phyloP scores from a whole-genome alignment of 345 rosid species.

The Diplotaxis tenuifolia region DNA sequence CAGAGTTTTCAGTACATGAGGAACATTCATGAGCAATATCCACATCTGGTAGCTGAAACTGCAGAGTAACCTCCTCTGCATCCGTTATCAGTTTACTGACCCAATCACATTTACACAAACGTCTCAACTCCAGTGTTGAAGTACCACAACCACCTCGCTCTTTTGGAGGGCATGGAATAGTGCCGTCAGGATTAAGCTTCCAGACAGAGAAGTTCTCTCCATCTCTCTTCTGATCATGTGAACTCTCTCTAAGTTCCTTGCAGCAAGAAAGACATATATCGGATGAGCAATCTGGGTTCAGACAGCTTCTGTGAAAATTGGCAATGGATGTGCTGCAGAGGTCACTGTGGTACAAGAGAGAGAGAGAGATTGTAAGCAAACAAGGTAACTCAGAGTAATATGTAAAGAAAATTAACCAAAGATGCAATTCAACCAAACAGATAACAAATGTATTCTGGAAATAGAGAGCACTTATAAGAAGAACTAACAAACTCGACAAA shows the following conservation, averaged over 20 bases:
- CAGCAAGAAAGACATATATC: constrained; percentile 66
- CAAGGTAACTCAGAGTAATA: neutral
- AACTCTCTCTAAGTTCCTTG: constrained; percentile 40
- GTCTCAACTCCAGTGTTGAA: constrained; percentile 48
- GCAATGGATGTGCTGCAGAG: constrained; percentile 61
- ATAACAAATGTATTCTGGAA: neutral
- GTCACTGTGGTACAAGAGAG: constrained; percentile 24
- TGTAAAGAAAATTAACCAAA: neutral
- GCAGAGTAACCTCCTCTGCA: constrained; percentile 48
- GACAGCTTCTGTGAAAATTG: constrained; percentile 55
- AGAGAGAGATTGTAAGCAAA: constrained; percentile 4
- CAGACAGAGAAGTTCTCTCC: constrained; percentile 39
- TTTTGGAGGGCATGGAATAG: constrained; percentile 65
- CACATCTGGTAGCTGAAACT: constrained; percentile 36
- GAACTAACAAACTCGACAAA: too few relatives aligned
- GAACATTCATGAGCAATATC: constrained; percentile 44
- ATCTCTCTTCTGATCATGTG: constrained; percentile 13
- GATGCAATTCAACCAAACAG: neutral
- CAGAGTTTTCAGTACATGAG: constrained; percentile 38
- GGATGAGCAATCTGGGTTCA: constrained; percentile 38
- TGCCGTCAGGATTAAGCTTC: constrained; percentile 50
- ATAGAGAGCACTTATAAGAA: neutral
- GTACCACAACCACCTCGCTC: constrained; percentile 60
- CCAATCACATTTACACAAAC: constrained; percentile 47
- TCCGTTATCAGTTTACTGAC: constrained; percentile 41